Evolutionary conservation across 192 early-diverging fungal genomes (phyloP).

Genomic region (Dissophora globulifera): DNA sequence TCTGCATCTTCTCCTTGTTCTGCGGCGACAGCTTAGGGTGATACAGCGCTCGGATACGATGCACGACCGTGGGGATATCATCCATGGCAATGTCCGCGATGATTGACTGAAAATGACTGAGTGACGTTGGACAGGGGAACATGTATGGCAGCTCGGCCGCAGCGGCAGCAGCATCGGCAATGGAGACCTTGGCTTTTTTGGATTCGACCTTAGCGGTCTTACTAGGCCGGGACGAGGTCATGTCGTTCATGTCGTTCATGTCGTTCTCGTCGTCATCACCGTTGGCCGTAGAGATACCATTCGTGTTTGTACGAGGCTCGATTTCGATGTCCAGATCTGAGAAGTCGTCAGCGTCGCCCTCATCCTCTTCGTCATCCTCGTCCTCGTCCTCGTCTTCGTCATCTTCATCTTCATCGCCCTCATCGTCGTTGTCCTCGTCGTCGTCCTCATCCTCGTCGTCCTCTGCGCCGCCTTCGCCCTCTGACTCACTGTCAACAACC

Average conservation of each 20-base stretch:
- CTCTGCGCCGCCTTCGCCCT: slow-evolving; percentile 49
- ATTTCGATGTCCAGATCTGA: slow-evolving; percentile 59
- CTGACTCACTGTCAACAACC: slow-evolving; percentile 42
- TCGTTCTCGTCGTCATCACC: slow-evolving; percentile 61
- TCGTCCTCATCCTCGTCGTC: slow-evolving; percentile 49
- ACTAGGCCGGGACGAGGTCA: slow-evolving; percentile 33
- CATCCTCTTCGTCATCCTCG: slow-evolving; percentile 53
- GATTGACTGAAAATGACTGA: slow-evolving; percentile 75
- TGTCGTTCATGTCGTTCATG: slow-evolving; percentile 59
- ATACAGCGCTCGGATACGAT: slow-evolving; percentile 86
- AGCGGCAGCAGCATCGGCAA: slow-evolving; percentile 44
- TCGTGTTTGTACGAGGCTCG: no score
- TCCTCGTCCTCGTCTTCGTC: slow-evolving; percentile 44
- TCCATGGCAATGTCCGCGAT: slow-evolving; percentile 69
- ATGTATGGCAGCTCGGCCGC: slow-evolving; percentile 80
- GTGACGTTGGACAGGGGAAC: slow-evolving; percentile 82
- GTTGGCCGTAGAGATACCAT: no score
- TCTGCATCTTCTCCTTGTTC: slow-evolving; percentile 82
- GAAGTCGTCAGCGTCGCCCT: slow-evolving; percentile 57
- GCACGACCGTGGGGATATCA: slow-evolving; percentile 79
- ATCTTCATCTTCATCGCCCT: slow-evolving; percentile 30
- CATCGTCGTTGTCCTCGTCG: slow-evolving; percentile 38
- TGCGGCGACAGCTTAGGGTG: slow-evolving; percentile 83
- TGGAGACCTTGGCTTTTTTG: slow-evolving; percentile 23
- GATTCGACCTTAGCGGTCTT: slow-evolving; percentile 28